Evolutionary conservation across 768 basidiomycete species (phyloP), one percentile per base, ranked within the genome.

Genomic region (Tylopilus sp.): DNA sequence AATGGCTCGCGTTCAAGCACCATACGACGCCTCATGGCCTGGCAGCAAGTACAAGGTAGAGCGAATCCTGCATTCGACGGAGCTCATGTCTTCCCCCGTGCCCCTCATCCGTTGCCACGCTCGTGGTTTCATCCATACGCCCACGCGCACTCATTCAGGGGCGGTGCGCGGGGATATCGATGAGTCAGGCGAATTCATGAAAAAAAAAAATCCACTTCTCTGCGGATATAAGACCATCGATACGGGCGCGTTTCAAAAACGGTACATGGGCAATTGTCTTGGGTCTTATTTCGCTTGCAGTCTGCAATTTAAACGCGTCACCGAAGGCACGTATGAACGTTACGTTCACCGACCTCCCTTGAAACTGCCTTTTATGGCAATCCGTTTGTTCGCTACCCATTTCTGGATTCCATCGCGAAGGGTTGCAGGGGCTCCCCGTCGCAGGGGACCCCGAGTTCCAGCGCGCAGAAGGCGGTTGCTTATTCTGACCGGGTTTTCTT

Each of bases 281-380:
- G 52, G 52, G 22, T 39, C 36, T 48, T 49, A 61, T 57, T 57
- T 67, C 66, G 63, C 65, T 65, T 68, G 53, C 47, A 59, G 6
- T 53, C 53, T 56, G 65, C 51, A 61, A 60, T 57, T 63, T 61
- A 57, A 33, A 70, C 53, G 65, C 66, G 66, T 65, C 57, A 64
- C 57, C 62, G 58, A 67, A 61, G 61, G 48, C 38, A 57, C 48
- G 51, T 40, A 59, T 62, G 52, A 58, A 45, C 46, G 58, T 68
- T 70, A 69, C 67, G 67, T 69, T 57, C 59, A 35, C 57, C 56
- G 58, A 52, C 62, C 69, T 55, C 57, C 67, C 67, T 69, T 69
- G 69, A 69, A 69, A 68, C 65, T 69, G 47, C 67, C 69, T 55
- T 7, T 61, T 69, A 63, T 55, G 65, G 67, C 53, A 70, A 70